Conservation (phyloP, 495 filamentous ascomycete species). For the Bacidia rubella region DNA sequence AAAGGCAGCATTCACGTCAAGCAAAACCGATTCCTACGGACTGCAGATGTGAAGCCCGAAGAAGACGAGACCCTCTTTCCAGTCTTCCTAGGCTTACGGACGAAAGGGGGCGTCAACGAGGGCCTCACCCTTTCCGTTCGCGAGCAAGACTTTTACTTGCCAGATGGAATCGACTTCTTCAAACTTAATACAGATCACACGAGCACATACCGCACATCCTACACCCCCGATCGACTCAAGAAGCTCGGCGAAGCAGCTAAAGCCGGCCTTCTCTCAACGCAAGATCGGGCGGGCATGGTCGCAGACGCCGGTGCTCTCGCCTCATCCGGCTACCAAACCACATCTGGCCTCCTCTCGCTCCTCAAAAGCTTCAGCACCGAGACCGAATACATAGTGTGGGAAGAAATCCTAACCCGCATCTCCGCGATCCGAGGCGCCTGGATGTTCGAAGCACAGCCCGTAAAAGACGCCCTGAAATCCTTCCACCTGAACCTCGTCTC, state of each 20-base stretch:
- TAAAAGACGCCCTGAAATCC: conserved; percentile 59
- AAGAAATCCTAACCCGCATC: conserved; percentile 70
- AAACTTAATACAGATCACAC: conserved; percentile 59
- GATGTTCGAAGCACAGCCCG: conserved; percentile 70
- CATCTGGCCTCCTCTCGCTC: conserved; percentile 74
- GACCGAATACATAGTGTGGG: conserved; percentile 86
- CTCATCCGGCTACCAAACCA: conserved; percentile 81
- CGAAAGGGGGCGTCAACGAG: conserved; percentile 43
- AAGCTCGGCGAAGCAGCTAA: conserved; percentile 68
- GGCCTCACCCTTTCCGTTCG: conserved; percentile 53
- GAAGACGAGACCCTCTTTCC: conserved; percentile 61
- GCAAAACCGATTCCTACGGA: conserved; percentile 56
- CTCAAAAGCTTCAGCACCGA: conserved; percentile 75
- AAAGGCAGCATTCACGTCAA: conserved; percentile 39
- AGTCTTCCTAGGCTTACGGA: conserved; percentile 46
- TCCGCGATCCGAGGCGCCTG: conserved; percentile 64
- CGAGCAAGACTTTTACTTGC: conserved; percentile 56
- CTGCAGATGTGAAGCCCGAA: conserved; percentile 51
- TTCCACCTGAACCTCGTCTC: conserved; percentile 68
- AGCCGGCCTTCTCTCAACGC: conserved; percentile 71
- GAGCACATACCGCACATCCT: conserved; percentile 50
- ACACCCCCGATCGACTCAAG: conserved; percentile 43
- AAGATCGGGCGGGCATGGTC: conserved; percentile 91
- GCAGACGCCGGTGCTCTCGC: conserved; percentile 88
- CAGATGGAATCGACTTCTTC: conserved; percentile 44